Conservation (phyloP, 768 basidiomycete species). For the Glaciozyma martinii region DNA sequence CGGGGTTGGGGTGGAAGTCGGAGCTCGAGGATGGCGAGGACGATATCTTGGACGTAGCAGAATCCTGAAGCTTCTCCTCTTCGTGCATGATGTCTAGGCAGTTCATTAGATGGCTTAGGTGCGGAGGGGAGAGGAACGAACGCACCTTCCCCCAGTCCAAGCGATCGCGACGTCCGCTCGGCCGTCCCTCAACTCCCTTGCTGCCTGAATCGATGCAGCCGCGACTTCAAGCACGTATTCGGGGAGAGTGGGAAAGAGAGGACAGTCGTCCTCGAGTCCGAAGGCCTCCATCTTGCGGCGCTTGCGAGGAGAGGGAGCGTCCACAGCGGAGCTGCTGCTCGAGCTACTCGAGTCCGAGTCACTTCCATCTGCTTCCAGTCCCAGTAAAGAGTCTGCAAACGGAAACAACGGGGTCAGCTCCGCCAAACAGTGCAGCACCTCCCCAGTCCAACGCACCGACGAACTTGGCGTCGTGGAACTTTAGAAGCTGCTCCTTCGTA, state of each 20-base stretch:
- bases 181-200: constrained; percentile 49
- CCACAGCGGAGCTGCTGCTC: constrained; percentile 29
- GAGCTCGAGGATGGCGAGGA: constrained; percentile 68
- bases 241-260: constrained; percentile 59
- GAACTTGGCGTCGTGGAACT: constrained; percentile 65
- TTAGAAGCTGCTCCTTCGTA: constrained; percentile 50
- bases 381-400: not conserved
- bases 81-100: constrained; percentile 66
- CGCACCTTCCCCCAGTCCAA: constrained; percentile 83
- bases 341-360: not conserved
- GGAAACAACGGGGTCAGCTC: not conserved
- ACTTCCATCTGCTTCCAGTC: not conserved
- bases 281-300: not conserved
- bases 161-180: constrained; percentile 58
- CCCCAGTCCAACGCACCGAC: constrained; percentile 43
- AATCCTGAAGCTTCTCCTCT: constrained; percentile 74
- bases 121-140: constrained; percentile 12
- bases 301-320: constrained; percentile 47
- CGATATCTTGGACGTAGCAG: constrained; percentile 87
- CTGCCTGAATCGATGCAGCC: constrained; percentile 69
- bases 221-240: constrained; percentile 64
- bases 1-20: constrained; percentile 37
- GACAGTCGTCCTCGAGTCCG: constrained; percentile 59
- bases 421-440: not conserved
- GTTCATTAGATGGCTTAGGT: not conserved